Evolutionary conservation across 2,329 filamentous ascomycete genomes (phyloP), one percentile per base, ranked within the genome.

Genomic region (Trichophyton schoenleinii): DNA sequence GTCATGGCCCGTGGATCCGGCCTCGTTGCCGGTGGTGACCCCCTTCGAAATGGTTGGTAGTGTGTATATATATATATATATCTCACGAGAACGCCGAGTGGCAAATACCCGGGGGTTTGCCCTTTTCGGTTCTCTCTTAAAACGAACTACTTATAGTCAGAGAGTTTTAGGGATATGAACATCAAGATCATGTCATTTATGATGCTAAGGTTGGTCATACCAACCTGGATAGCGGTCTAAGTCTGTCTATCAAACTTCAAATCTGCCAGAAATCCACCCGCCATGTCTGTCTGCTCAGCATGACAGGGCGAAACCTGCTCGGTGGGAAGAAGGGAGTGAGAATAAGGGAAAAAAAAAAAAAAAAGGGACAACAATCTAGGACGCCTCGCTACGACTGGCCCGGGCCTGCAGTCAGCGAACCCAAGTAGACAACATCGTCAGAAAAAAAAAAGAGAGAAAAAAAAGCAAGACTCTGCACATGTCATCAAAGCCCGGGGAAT

Each of bases 391-490:
- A 36, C 4, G 49, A 55, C 49, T 55, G 49, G 49, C 25, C 31
- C 31, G 49, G 49, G 49, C 49, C 15, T 20, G 49, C 49, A 55
- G 49, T 55, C 49, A 36, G 49, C 49, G 28, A 55, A 55, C 49
- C 49, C 49, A 36, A 55, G 18, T 55, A 55, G 31, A 15, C n/a
- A 53, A 31, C 11, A 28, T 53, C 34, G 49, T 31, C 11, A 53
- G 13, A 20, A 52, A 9, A 53, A 25, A 34, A n/a, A 3, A 18
- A 13, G n/a, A 1, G 4, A 20, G 3, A 9, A 28, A 48, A 18
- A 48, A 8, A 22, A 20, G 25, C 18, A 25, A 18, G 44, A 11
- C 18, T 13, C 42, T 20, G 42, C 42, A 48, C 6, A 48, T 49
- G 20, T 22, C 46, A 49, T 25, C 46, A 25, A 28, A 49, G 2